These are phyloP conservation scores for Plectosphaerella plurivora DNA, from an alignment of 2,329 filamentous ascomycete species.

Conservation along the genomic window DNA sequence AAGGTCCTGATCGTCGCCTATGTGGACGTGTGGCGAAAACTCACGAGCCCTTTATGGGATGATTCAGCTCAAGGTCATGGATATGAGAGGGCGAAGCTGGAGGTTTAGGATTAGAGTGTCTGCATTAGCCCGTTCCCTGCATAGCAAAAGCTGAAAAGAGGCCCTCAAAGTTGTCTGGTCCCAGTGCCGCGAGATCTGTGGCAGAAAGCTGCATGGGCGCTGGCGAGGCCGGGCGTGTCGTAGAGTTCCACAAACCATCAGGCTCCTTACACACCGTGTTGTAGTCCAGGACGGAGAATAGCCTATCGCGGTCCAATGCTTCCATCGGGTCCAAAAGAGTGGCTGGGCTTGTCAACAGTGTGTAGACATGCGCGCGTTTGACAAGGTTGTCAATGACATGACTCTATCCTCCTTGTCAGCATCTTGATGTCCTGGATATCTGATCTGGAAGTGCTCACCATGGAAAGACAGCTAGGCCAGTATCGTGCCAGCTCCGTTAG, in stretches of 20 bases:
- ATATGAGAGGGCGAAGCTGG: no score
- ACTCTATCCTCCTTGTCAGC: not conserved
- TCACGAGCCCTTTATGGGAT: no score
- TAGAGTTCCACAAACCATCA: not conserved
- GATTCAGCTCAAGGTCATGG: no score
- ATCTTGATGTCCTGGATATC: not conserved
- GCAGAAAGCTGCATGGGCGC: not conserved
- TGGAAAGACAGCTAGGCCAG: constrained; percentile 1
- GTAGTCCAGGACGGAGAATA: not conserved
- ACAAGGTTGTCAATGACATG: not conserved
- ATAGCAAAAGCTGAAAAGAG: not conserved
- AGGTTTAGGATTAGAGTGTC: no score
- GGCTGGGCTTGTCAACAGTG: not conserved
- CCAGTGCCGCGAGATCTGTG: not conserved
- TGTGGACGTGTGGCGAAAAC: no score
- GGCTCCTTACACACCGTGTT: not conserved
- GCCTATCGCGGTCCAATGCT: not conserved
- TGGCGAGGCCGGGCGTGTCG: not conserved
- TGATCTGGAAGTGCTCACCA: not conserved
- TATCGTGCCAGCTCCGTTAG: not conserved
- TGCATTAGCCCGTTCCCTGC: no score
- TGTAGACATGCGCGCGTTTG: not conserved
- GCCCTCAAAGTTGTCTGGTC: not conserved
- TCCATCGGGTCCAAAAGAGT: not conserved
- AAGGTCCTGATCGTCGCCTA: not conserved